These are phyloP conservation scores for Sequoiadendron giganteum DNA, from an alignment of 75 land plant genomes.

Conservation along the genomic window DNA sequence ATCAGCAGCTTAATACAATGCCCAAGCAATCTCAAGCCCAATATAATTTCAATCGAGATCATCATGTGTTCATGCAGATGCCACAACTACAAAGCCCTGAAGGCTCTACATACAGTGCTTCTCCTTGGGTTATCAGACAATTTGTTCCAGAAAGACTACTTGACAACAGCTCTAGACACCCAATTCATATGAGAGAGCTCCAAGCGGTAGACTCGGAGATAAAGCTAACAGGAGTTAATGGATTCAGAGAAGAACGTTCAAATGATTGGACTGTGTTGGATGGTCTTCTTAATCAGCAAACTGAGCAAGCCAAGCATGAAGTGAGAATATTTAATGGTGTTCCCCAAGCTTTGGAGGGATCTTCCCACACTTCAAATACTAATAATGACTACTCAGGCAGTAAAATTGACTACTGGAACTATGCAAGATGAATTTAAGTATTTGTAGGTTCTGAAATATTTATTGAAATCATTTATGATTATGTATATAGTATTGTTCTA, in stretches of 20 bases:
- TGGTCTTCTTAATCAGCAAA: constrained; percentile 15
- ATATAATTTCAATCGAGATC: background rate
- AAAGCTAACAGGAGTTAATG: background rate
- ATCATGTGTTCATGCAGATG: constrained; percentile 32
- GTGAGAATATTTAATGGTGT: background rate
- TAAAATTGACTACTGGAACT: constrained; percentile 12
- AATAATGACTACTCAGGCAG: constrained; percentile 7
- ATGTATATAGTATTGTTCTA: constrained; percentile 8
- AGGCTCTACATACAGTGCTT: background rate
- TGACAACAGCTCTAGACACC: background rate
- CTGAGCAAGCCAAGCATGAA: background rate
- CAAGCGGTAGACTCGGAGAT: background rate
- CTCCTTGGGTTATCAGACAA: background rate
- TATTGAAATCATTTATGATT: background rate
- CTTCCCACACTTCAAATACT: constrained; percentile 7
- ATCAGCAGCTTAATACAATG: background rate
- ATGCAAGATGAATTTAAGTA: background rate
- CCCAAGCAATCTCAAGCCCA: background rate
- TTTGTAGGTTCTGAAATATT: background rate
- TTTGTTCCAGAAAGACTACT: background rate
- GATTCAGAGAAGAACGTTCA: constrained; percentile 3
- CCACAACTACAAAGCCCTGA: constrained; percentile 33
- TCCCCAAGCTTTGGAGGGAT: constrained; percentile 8
- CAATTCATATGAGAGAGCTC: background rate
- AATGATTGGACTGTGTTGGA: constrained; percentile 48